A percentile compares a stretch with the other conserved stretches of the same genome.
Conservation (phyloP, 2,329 filamentous ascomycete genomes). For the Bipolaris sorokiniana region DNA sequence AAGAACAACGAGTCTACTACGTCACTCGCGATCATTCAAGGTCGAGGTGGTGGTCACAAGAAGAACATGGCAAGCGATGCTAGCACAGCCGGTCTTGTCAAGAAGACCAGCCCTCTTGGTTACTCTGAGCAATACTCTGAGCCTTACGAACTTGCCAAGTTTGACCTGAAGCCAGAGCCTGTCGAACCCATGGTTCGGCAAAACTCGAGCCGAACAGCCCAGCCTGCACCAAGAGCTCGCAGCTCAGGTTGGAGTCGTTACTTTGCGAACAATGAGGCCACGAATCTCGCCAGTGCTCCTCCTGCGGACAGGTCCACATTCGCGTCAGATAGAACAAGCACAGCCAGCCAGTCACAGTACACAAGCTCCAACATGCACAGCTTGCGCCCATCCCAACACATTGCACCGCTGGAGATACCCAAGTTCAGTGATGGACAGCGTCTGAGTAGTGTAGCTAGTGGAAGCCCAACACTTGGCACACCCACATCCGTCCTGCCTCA, state of each 20-base stretch:
- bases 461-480: conserved; percentile 72
- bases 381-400: conserved; percentile 68
- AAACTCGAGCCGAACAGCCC: conserved; percentile 39
- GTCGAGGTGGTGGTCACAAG: conserved; percentile 60
- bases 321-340: conserved; percentile 49
- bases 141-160: conserved; percentile 54
- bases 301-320: conserved; percentile 59
- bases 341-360: conserved; percentile 47
- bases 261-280: conserved; percentile 74
- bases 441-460: conserved; percentile 70
- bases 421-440: conserved; percentile 62
- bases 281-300: conserved; percentile 63
- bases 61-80: conserved; percentile 63
- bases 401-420: conserved; percentile 66
- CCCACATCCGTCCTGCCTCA: conserved; percentile 54
- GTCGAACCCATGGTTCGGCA: conserved; percentile 45
- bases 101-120: conserved; percentile 56
- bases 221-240: conserved; percentile 40
- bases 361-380: conserved; percentile 64
- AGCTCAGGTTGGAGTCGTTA: conserved; percentile 81
- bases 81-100: conserved; percentile 65
- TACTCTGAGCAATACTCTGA: conserved; percentile 49
- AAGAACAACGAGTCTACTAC: conserved; percentile 46
- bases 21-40: conserved; percentile 59
- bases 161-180: conserved; percentile 49